phyloP scores from a whole-genome alignment of 2,329 filamentous ascomycete genomes.

The Aspergillus spinulosporus region DNA sequence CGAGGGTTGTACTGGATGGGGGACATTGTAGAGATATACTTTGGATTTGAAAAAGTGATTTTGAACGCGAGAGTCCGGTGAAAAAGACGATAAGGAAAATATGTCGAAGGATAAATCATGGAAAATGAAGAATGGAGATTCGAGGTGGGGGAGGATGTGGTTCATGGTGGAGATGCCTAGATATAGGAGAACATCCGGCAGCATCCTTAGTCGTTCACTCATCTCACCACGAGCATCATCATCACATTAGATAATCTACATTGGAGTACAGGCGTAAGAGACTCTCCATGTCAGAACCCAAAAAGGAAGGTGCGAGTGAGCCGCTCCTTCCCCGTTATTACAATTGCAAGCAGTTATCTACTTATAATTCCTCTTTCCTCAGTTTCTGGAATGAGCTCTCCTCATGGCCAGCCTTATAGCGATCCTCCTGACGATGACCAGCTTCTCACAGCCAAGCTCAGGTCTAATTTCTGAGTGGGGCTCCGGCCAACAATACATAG shows the following conservation, averaged over 20 bases:
- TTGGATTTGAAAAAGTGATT: background rate
- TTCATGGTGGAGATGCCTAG: conserved; percentile 4
- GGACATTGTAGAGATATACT: conserved; percentile 20
- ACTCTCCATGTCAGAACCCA: background rate
- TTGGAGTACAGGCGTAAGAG: background rate
- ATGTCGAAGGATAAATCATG: background rate
- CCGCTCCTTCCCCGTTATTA: conserved; percentile 2
- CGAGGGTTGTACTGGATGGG: conserved; percentile 27
- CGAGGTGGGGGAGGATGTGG: background rate
- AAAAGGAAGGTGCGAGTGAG: background rate
- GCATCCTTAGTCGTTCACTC: background rate
- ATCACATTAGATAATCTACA: background rate
- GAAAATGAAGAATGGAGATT: background rate
- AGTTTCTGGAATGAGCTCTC: background rate
- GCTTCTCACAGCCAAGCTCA: conserved; percentile 1
- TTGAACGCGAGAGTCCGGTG: background rate
- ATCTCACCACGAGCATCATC: no score
- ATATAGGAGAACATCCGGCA: background rate
- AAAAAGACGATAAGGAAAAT: background rate
- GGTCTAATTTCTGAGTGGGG: background rate
- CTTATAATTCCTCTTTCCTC: background rate
- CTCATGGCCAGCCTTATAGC: conserved; percentile 6
- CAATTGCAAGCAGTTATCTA: background rate
- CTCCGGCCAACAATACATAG: background rate
- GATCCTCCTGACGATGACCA: background rate